Percentiles rank a stretch among this genome's conserved stretches.
phyloP scores from a whole-genome alignment of 768 basidiomycete species.

The Russula abietina region DNA sequence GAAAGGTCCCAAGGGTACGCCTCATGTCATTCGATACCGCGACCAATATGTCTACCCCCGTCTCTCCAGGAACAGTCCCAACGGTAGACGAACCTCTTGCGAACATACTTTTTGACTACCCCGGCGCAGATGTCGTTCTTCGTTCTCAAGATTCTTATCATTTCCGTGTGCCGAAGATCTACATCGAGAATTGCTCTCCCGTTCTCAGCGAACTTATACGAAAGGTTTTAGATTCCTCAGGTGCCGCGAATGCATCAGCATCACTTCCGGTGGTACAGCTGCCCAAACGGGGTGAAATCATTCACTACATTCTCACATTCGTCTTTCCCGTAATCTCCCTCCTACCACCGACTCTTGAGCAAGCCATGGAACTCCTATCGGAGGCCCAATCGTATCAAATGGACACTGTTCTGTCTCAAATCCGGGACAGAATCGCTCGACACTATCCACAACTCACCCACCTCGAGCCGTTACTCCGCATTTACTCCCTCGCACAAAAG shows the following conservation, averaged over 20 bases:
- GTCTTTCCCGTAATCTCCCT: background rate
- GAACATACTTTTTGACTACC: slow-evolving; percentile 15
- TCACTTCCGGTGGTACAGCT: background rate
- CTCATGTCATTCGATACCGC: too few species aligned
- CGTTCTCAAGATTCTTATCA: slow-evolving; percentile 38
- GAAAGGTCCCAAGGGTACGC: too few species aligned
- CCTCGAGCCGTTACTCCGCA: too few species aligned
- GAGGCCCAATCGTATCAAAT: slow-evolving; percentile 7
- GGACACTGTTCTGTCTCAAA: background rate
- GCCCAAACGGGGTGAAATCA: background rate
- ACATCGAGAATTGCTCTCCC: slow-evolving; percentile 38
- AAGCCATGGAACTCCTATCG: background rate
- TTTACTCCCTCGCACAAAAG: too few species aligned
- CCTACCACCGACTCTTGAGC: background rate
- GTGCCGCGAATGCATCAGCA: background rate
- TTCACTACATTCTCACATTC: slow-evolving; percentile 10
- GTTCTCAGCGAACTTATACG: slow-evolving; percentile 29
- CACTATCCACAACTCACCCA: too few species aligned
- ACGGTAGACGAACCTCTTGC: too few species aligned
- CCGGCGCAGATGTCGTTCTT: slow-evolving; percentile 30
- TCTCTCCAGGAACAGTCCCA: too few species aligned
- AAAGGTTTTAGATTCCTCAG: background rate
- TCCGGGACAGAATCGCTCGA: too few species aligned
- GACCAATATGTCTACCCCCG: too few species aligned
- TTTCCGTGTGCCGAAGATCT: slow-evolving; percentile 41